A percentile compares a stretch with the other conserved stretches of the same genome.
phyloP scores from a whole-genome alignment of 2,329 filamentous ascomycete species.

The Falciphora oryzae region DNA sequence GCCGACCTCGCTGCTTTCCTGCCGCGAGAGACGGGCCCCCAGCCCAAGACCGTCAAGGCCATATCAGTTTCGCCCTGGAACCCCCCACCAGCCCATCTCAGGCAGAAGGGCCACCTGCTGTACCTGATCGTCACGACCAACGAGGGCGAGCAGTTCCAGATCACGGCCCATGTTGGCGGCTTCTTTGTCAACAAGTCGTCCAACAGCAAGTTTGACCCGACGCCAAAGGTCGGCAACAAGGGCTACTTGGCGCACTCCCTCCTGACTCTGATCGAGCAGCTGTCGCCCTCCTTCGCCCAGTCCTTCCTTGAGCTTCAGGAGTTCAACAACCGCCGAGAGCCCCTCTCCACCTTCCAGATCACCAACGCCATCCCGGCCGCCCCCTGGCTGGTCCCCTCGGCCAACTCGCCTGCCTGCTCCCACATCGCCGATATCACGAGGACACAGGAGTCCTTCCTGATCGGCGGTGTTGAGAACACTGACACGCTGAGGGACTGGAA shows the following conservation, averaged over 20 bases:
- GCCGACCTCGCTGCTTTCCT: constrained; percentile 67
- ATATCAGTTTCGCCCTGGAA: constrained; percentile 93
- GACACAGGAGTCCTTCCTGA: constrained; percentile 86
- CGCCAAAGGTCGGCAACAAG: constrained; percentile 73
- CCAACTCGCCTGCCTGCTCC: constrained; percentile 55
- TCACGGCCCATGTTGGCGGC: constrained; percentile 88
- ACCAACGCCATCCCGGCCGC: constrained; percentile 89
- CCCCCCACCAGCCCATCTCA: constrained; percentile 84
- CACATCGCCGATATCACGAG: constrained; percentile 82
- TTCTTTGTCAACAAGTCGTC: constrained; percentile 98
- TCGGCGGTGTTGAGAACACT: constrained; percentile 86
- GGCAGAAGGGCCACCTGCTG: constrained; percentile 86
- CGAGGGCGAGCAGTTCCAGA: constrained; percentile 90
- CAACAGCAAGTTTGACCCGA: constrained; percentile 91
- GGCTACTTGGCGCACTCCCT: constrained; percentile 77
- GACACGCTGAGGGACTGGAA: constrained; percentile 98
- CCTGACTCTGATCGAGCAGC: constrained; percentile 66
- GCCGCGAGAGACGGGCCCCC: constrained; percentile 56
- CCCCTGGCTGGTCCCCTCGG: constrained; percentile 80
- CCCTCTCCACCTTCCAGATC: constrained; percentile 88
- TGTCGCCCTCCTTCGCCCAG: constrained; percentile 78
- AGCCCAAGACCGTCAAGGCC: constrained; percentile 86
- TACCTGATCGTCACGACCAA: constrained; percentile 87
- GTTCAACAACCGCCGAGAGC: constrained; percentile 78
- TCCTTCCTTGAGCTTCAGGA: constrained; percentile 77